Evolutionary conservation across 2,329 filamentous ascomycete species (phyloP), one percentile per base, ranked within the genome.

Genomic region (Periconia sp.): DNA sequence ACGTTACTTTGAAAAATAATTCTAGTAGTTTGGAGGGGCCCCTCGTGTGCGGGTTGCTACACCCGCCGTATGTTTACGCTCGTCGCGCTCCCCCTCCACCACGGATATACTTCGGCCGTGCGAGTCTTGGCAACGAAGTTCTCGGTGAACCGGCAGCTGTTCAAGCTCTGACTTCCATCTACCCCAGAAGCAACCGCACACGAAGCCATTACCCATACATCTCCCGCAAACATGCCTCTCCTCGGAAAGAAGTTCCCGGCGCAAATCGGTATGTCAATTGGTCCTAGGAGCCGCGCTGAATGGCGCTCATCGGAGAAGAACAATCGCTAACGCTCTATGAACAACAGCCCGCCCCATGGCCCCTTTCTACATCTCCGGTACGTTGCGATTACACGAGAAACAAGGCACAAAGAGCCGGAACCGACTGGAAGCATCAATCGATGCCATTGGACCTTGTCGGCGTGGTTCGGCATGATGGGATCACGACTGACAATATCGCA

Each of bases 331-430:
- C 52, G 44, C 45, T 63, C 32, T 53, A 48, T 46, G 48, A 47
- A 57, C 60, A 68, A 72, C 70, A 97, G 92, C 89, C 78, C 83
- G 84, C 81, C 91, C 92, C 65, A 86, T 95, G 86, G 85, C 84
- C 73, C 92, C 92, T 63, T 97, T 97, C 84, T 94, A 92, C 81
- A 81, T 82, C 75, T 92, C 92, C 73, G 91, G 92, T 96, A 94
- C 71, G 88, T 80, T 35, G 48, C 53, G 24, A 36, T n/a, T n/a
- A n/a, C n/a, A n/a, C n/a, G n/a, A n/a, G n/a, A n/a, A n/a, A n/a
- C n/a, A n/a, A n/a, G n/a, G n/a, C n/a, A n/a, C n/a, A n/a, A n/a
- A n/a, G n/a, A n/a, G n/a, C n/a, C n/a, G n/a, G n/a, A n/a, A n/a
- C n/a, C n/a, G 12, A 15, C 17, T 16, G 23, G 16, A 9, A 44